Conservation (phyloP, 495 filamentous ascomycete genomes). For the Annulohypoxylon moriforme region DNA sequence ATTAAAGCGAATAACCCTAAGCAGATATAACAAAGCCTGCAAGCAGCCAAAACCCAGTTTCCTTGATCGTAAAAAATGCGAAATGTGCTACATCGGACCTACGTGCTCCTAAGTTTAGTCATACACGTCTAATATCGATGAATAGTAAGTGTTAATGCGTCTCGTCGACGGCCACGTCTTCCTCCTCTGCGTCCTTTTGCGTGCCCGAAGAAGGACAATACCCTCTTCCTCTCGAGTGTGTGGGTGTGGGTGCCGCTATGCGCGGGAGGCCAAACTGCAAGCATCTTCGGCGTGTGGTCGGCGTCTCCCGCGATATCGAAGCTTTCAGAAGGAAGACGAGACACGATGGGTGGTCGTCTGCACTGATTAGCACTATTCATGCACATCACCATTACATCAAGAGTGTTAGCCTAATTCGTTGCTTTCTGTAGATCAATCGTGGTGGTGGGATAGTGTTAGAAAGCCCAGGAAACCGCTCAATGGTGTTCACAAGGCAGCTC, state of each 20-base stretch:
- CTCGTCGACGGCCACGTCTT: slow-evolving; percentile 40
- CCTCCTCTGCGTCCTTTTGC: slow-evolving; percentile 21
- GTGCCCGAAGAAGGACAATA: slow-evolving; percentile 19
- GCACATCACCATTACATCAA: slow-evolving; percentile 38
- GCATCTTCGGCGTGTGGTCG: slow-evolving; percentile 37
- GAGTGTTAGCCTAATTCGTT: slow-evolving; percentile 23
- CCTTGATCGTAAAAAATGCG: background rate
- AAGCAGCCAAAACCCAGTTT: background rate
- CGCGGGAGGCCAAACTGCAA: slow-evolving; percentile 22
- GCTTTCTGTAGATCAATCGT: slow-evolving; percentile 22
- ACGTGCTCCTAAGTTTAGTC: slow-evolving; percentile 21
- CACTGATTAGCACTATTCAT: slow-evolving; percentile 26
- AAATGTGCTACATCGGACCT: slow-evolving; percentile 6
- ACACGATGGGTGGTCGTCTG: slow-evolving; percentile 8
- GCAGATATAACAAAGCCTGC: slow-evolving; percentile 22
- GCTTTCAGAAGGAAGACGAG: slow-evolving; percentile 13
- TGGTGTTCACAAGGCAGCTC: background rate
- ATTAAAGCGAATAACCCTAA: slow-evolving; percentile 22
- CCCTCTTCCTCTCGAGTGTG: slow-evolving; percentile 20
- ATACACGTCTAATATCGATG: slow-evolving; percentile 30
- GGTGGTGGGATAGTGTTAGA: slow-evolving; percentile 5
- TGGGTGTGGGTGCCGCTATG: slow-evolving; percentile 33
- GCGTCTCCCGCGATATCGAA: slow-evolving; percentile 30
- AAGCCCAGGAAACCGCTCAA: background rate
- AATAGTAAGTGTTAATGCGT: slow-evolving; percentile 31